Evolutionary conservation across 1,284 basidiomycete genomes (phyloP), one percentile per base, ranked within the genome.

Genomic region (Fistulinella cinereoalba): DNA sequence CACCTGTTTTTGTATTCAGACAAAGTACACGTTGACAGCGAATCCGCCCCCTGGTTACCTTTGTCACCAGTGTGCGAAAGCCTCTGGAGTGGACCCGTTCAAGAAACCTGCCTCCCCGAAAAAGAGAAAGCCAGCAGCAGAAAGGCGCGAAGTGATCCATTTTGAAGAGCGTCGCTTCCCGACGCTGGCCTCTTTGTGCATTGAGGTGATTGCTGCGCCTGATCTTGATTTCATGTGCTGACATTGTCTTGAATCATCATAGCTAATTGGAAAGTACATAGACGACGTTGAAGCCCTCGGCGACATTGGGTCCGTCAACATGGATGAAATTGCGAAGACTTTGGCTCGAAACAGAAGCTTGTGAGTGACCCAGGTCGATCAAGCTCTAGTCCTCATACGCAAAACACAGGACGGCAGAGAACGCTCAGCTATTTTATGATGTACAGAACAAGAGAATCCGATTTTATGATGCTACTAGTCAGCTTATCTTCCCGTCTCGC

Each of bases 391-490:
- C 6, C 40, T 57, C 21, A 54, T 40, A 29, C 39, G 15, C 6
- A 13, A 29, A 11, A 34, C 27, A 2, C 47, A 87, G 88, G 51
- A 90, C 88, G 4, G 66, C 79, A 0, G 79, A 89, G 53, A 95
- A 92, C 42, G 85, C 83, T 0, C 78, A 79, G 27, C 72, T 99
- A 15, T 96, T 99, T 69, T 92, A 97, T 60, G 82, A 84, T 46
- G 72, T 81, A 1, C 68, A 78, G 32, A 86, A 94, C 49, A 76
- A 73, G 2, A 76, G 73, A 6, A 71, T 99, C 29, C 81, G 77
- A 0, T 71, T 99, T 40, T 97, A 93, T 62, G 97, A 99, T 67
- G 92, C 87, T 51, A 97, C 95, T 1, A 85, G 92, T 94, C 65
- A 49, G 57, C 6, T 2, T 15, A 32, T 15, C 41, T 25, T 37